phyloP scores from a whole-genome alignment of 2,329 filamentous ascomycete species.

The Canariomyces notabilis region DNA sequence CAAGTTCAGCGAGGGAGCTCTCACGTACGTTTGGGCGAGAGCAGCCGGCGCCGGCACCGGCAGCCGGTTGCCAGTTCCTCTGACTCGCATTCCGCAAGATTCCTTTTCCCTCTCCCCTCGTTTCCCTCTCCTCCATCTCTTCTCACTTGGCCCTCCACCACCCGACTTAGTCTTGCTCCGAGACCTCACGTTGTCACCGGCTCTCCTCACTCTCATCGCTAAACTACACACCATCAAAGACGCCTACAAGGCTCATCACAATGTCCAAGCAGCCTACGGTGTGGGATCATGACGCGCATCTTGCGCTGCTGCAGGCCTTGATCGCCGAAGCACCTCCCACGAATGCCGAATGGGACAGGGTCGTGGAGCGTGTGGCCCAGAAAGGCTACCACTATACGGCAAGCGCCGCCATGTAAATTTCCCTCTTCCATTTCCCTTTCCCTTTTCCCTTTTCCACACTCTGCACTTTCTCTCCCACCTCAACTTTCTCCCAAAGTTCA shows the following conservation, averaged over 20 bases:
- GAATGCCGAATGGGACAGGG: constrained; percentile 22
- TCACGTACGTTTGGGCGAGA: constrained; percentile 27
- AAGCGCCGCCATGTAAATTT: constrained; percentile 37
- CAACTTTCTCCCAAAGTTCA: neutral
- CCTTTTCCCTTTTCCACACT: constrained; percentile 1
- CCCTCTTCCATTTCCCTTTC: constrained; percentile 3
- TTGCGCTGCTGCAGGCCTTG: constrained; percentile 34
- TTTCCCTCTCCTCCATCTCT: too few relatives aligned
- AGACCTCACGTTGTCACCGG: too few relatives aligned
- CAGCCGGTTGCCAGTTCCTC: neutral
- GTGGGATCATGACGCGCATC: constrained; percentile 27
- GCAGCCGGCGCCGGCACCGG: too few relatives aligned
- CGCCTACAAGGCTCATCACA: neutral
- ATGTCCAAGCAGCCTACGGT: constrained; percentile 21
- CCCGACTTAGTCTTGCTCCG: too few relatives aligned
- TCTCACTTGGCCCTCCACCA: too few relatives aligned
- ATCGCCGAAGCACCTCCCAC: constrained; percentile 27
- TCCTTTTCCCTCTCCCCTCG: neutral
- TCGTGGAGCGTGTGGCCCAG: constrained; percentile 18
- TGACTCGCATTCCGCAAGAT: too few relatives aligned
- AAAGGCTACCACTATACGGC: constrained; percentile 39
- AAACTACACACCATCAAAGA: neutral
- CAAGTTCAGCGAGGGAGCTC: constrained; percentile 25
- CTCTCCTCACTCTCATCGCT: too few relatives aligned
- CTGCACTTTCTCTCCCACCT: neutral